These are phyloP conservation scores for Serpula lacrymans DNA, from an alignment of 768 basidiomycete species.

Conservation along the genomic window DNA sequence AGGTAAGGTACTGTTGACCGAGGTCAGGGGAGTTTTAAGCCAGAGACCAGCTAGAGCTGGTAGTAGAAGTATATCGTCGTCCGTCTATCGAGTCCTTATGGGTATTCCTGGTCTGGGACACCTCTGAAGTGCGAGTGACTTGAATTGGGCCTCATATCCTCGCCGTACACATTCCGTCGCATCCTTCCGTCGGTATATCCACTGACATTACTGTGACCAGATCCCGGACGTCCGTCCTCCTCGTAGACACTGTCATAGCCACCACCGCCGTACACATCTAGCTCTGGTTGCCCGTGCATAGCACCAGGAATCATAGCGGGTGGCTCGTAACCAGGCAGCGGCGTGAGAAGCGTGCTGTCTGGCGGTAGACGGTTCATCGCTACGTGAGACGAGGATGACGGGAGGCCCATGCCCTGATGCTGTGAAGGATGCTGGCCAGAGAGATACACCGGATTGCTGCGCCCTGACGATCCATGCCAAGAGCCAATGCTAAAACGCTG, in stretches of 20 bases:
- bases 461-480: too few relatives aligned
- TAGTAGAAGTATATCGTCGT: too few relatives aligned
- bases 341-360: constrained; percentile 68
- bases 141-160: constrained; percentile 15
- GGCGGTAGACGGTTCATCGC: constrained; percentile 47
- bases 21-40: too few relatives aligned
- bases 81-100: too few relatives aligned
- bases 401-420: neutral
- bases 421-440: too few relatives aligned
- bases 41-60: too few relatives aligned
- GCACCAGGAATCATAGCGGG: constrained; percentile 28
- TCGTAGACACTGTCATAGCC: constrained; percentile 40
- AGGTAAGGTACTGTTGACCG: too few relatives aligned
- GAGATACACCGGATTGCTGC: too few relatives aligned
- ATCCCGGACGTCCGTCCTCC: constrained; percentile 36
- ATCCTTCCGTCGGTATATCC: constrained; percentile 19
- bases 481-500: constrained; percentile 24
- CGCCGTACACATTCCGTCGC: constrained; percentile 7
- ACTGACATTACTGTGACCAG: constrained; percentile 32
- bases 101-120: constrained; percentile 10
- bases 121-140: constrained; percentile 11
- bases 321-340: constrained; percentile 57
- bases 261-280: constrained; percentile 14
- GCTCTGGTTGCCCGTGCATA: constrained; percentile 7
- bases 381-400: constrained; percentile 7